Percentiles rank a stretch among this genome's conserved stretches.
Evolutionary conservation across 2,329 filamentous ascomycete species (phyloP).

Genomic region (Mycocentrospora acerina): DNA sequence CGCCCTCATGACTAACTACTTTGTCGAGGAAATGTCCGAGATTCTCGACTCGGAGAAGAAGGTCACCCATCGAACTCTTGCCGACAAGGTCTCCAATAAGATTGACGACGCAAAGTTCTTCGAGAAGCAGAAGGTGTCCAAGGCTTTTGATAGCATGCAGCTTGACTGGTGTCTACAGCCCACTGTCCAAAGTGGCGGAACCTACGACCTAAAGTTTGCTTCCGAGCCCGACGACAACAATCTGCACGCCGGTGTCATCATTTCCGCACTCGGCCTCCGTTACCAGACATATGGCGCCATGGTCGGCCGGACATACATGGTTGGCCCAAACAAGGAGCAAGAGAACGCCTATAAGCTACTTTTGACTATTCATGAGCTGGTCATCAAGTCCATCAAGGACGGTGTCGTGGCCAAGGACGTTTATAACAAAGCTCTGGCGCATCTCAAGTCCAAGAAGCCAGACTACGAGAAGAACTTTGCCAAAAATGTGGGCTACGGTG

Average conservation of each 20-base stretch:
- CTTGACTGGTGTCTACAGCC: slow-evolving; percentile 94
- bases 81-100: slow-evolving; percentile 86
- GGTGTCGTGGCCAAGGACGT: slow-evolving; percentile 85
- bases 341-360: slow-evolving; percentile 93
- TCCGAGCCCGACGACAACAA: slow-evolving; percentile 76
- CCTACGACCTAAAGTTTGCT: slow-evolving; percentile 84
- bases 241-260: slow-evolving; percentile 88
- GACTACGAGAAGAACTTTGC: slow-evolving; percentile 94
- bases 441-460: slow-evolving; percentile 87
- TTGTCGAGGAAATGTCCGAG: slow-evolving; percentile 96
- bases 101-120: slow-evolving; percentile 95
- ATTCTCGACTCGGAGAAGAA: slow-evolving; percentile 97
- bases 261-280: slow-evolving; percentile 85
- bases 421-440: slow-evolving; percentile 79
- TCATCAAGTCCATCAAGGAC: slow-evolving; percentile 87
- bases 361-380: slow-evolving; percentile 78
- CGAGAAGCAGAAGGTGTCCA: slow-evolving; percentile 78
- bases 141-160: slow-evolving; percentile 82
- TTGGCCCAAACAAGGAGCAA: slow-evolving; percentile 95
- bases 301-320: slow-evolving; percentile 90
- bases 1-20: slow-evolving; percentile 92
- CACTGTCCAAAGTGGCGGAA: slow-evolving; percentile 90
- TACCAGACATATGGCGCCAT: slow-evolving; percentile 96
- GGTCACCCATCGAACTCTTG: slow-evolving; percentile 82
- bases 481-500: slow-evolving; percentile 87